Conservation (phyloP, 345 rosid species). For the Bruguiera parviflora region DNA sequence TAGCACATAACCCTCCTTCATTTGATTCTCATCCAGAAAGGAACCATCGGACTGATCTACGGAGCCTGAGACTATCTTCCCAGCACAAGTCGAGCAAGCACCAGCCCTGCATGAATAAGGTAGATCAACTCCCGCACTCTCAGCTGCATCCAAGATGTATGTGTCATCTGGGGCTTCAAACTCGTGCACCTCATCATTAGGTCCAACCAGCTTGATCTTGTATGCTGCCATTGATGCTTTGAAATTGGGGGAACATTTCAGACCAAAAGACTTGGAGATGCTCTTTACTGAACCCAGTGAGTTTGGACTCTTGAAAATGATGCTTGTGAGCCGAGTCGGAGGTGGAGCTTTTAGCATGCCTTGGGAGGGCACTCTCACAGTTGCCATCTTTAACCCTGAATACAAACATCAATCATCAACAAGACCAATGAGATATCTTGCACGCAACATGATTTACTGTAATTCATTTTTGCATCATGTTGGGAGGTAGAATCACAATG, state of each 20-base stretch:
- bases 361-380: conserved; percentile 38
- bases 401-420: conserved; percentile 4
- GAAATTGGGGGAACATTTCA: conserved; percentile 48
- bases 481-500: not conserved
- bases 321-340: conserved; percentile 27
- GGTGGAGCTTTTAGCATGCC: conserved; percentile 45
- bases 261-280: conserved; percentile 51
- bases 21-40: conserved; percentile 63
- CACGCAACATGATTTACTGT: not conserved
- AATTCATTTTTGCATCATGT: not conserved
- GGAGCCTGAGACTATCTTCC: conserved; percentile 53
- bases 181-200: conserved; percentile 53
- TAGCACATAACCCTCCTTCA: conserved; percentile 54
- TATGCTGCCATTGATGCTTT: conserved; percentile 52
- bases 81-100: conserved; percentile 84
- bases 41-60: conserved; percentile 89
- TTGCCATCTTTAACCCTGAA: conserved; percentile 45
- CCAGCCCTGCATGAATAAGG: conserved; percentile 95
- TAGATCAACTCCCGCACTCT: conserved; percentile 69
- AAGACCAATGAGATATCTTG: not conserved
- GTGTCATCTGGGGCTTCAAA: conserved; percentile 56
- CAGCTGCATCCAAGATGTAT: conserved; percentile 81
- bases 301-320: conserved; percentile 24
- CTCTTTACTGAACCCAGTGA: conserved; percentile 46
- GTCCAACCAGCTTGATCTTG: conserved; percentile 78